Evolutionary conservation across 495 filamentous ascomycete genomes (phyloP).

Genomic region (Gamarada debralockiae): DNA sequence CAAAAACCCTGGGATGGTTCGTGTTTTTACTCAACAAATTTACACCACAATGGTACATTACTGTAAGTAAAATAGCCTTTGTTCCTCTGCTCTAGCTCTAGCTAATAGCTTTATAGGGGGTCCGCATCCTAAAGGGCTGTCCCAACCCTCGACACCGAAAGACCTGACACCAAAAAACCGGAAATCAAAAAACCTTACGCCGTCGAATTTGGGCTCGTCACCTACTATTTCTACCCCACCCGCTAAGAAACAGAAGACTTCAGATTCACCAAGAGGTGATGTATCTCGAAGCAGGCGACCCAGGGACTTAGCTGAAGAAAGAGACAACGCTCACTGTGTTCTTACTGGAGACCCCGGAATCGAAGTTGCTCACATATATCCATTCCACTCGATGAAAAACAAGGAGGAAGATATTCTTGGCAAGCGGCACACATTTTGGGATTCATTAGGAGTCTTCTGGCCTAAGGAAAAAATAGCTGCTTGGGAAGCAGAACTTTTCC

Average conservation of each 20-base stretch:
- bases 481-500: slow-evolving; percentile 18
- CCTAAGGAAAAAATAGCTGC: slow-evolving; percentile 9
- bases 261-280: too few species aligned
- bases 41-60: neutral
- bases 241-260: slow-evolving; percentile 9
- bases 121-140: neutral
- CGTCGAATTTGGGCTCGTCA: neutral
- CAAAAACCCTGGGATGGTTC: neutral
- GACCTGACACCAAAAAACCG: neutral
- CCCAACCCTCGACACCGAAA: neutral
- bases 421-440: slow-evolving; percentile 12
- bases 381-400: slow-evolving; percentile 1
- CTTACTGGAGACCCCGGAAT: neutral
- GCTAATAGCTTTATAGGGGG: slow-evolving; percentile 11
- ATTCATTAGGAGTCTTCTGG: slow-evolving; percentile 9
- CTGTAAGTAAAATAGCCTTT: slow-evolving; percentile 5
- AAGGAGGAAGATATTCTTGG: slow-evolving; percentile 9
- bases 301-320: neutral
- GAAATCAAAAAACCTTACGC: too few species aligned
- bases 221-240: neutral
- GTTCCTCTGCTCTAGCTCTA: neutral
- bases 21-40: neutral
- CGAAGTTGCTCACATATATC: slow-evolving; percentile 12
- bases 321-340: slow-evolving; percentile 6
- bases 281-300: neutral